Evolutionary conservation across 1,284 basidiomycete genomes (phyloP), one percentile per base, ranked within the genome.

Genomic region (Dichomitus squalens): DNA sequence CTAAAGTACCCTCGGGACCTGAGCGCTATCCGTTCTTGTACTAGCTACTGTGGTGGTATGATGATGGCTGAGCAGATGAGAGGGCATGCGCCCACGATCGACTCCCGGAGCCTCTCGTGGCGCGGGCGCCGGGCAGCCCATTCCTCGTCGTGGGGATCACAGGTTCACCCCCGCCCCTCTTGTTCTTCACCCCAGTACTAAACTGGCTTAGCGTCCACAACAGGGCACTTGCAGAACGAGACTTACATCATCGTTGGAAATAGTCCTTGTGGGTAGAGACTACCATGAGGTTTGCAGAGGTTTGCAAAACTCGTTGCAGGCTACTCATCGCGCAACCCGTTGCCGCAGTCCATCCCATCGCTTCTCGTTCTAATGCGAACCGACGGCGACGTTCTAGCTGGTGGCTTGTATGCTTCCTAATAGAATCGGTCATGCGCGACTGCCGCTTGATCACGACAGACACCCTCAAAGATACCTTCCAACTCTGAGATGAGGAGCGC

Each of bases 401-500:
- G 78, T 85, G 3, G 80, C 83, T 18, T 75, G 65, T 83, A 86
- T 0, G 84, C 85, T 8, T 82, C 80, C 7, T n/a, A n/a, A n/a
- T 75, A 77, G 33, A 88, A 72, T 16, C 77, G 78, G 0, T 76
- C 68, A 54, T 83, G 75, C 0, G 82, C 79, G 35, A 83, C 63
- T 3, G 80, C 77, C 61, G 82, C 84, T 6, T 88, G 88, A 0
- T 87, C 83, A 0, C 75, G 72, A 4, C 85, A 87, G 0, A 89
- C 89, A 44, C 80, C 65, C 5, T 75, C 69, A 66, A 92, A 91
- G 51, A 92, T 81, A 27, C 76, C 72, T 61, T 83, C 74, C 1
- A 92, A 77, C 64, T 92, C 88, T 50, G 71, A 73, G 4, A 81
- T 81, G 12, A 92, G 72, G 5, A 92, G 81, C 0, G 87, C 90